Conservation (phyloP, 78 protist genomes). For the slime mould (Dictyostelium discoideum) region DNA sequence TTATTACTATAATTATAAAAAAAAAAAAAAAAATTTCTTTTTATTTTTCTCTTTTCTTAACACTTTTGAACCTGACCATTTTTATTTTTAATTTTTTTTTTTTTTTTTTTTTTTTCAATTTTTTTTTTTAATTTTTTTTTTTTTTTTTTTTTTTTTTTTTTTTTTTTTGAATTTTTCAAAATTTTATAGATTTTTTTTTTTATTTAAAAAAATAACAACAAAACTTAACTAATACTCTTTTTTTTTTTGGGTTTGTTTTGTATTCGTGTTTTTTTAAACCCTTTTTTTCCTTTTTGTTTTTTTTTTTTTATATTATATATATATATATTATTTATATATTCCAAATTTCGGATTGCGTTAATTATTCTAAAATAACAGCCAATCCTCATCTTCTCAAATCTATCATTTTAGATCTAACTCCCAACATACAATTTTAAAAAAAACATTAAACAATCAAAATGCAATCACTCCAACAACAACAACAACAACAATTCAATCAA, state of each 20-base stretch:
- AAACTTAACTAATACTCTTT: background rate
- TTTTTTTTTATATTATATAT: background rate
- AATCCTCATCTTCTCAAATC: background rate
- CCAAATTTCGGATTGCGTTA: background rate
- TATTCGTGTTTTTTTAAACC: background rate
- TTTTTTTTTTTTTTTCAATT: background rate
- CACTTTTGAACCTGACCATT: background rate
- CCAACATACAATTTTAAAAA: too few relatives aligned
- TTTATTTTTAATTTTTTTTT: background rate
- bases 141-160: background rate
- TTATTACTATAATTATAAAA: too few relatives aligned
- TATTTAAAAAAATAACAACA: background rate
- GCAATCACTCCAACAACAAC: conserved; percentile 22
- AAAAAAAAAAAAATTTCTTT: too few relatives aligned
- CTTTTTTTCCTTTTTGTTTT: background rate
- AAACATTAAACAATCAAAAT: background rate
- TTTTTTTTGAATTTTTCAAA: background rate
- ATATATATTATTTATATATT: background rate
- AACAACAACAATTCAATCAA: background rate
- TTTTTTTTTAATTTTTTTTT: conserved; percentile 9
- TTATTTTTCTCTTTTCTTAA: too few relatives aligned
- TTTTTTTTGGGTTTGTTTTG: background rate
- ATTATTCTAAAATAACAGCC: background rate
- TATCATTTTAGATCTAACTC: background rate
- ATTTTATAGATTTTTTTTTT: background rate